A percentile compares a stretch with the other conserved stretches of the same genome.
Conservation (phyloP, 768 basidiomycete genomes). For the Tulasnella sp. region DNA sequence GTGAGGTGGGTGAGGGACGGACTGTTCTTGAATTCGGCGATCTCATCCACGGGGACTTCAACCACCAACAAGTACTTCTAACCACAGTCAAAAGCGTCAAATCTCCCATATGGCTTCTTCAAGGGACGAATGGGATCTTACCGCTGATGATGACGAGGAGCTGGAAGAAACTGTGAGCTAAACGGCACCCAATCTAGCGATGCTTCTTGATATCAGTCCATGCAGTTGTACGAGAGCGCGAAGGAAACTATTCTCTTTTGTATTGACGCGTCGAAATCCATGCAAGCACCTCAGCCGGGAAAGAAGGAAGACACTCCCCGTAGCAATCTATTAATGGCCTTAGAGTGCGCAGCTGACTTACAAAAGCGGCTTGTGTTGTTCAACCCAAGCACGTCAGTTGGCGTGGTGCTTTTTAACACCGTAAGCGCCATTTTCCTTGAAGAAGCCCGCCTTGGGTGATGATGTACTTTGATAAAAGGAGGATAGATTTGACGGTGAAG, state of each 20-base stretch:
- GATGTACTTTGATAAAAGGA: slow-evolving; percentile 21
- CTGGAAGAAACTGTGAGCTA: slow-evolving; percentile 38
- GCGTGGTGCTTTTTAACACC: slow-evolving; percentile 86
- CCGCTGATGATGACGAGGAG: slow-evolving; percentile 72
- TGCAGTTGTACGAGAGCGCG: slow-evolving; percentile 40
- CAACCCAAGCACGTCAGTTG: slow-evolving; percentile 81
- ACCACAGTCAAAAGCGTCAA: not conserved
- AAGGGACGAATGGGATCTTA: slow-evolving; percentile 5
- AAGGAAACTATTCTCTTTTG: slow-evolving; percentile 89
- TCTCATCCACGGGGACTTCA: not conserved
- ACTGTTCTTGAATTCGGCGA: slow-evolving; percentile 2
- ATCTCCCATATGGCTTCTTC: slow-evolving; percentile 2
- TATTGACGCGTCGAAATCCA: slow-evolving; percentile 86
- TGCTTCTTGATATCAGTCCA: no score
- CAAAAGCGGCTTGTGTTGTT: slow-evolving; percentile 83
- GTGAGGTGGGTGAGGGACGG: not conserved
- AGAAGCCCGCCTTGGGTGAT: not conserved
- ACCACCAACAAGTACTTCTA: not conserved
- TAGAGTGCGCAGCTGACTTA: slow-evolving; percentile 76
- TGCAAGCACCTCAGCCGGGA: slow-evolving; percentile 64
- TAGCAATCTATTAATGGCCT: slow-evolving; percentile 64
- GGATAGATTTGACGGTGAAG: slow-evolving; percentile 25
- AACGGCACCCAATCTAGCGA: no score
- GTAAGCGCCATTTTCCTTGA: slow-evolving; percentile 35
- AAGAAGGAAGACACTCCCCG: slow-evolving; percentile 47